Percentiles rank a stretch among this genome's conserved stretches.
phyloP scores from a whole-genome alignment of 1,284 basidiomycete genomes.

The Cutaneotrichosporon sp. region DNA sequence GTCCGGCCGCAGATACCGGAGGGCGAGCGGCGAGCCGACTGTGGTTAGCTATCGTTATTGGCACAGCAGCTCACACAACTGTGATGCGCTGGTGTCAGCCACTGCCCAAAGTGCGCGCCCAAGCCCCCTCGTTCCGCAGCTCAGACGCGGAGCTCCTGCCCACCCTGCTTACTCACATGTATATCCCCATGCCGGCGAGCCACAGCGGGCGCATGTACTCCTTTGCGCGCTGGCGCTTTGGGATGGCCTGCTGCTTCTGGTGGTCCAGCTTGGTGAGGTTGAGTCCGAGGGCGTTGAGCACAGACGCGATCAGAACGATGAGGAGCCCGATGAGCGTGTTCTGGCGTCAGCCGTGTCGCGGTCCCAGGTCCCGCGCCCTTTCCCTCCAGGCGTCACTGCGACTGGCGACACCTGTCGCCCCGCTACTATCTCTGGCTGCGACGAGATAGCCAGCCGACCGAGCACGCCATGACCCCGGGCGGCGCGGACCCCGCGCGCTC shows the following conservation, averaged over 20 bases:
- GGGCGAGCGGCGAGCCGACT: constrained; percentile 53
- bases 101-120: background rate
- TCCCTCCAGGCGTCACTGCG: too few species aligned
- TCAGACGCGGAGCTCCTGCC: too few species aligned
- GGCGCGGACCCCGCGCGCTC: background rate
- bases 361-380: too few species aligned
- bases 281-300: constrained; percentile 53
- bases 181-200: constrained; percentile 53
- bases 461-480: background rate
- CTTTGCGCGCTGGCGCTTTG: constrained; percentile 43
- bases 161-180: constrained; percentile 52
- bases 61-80: constrained; percentile 53
- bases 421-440: too few species aligned
- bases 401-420: too few species aligned
- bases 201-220: constrained; percentile 52
- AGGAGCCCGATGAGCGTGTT: constrained; percentile 54
- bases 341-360: constrained; percentile 27
- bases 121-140: too few species aligned
- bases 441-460: too few species aligned
- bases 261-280: constrained; percentile 55
- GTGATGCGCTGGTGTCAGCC: constrained; percentile 43
- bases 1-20: constrained; percentile 53
- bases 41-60: constrained; percentile 8
- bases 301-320: constrained; percentile 48
- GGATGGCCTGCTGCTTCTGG: constrained; percentile 45